Evolutionary conservation across 495 filamentous ascomycete genomes (phyloP), one percentile per base, ranked within the genome.

Genomic region (Penicillium alfredii): DNA sequence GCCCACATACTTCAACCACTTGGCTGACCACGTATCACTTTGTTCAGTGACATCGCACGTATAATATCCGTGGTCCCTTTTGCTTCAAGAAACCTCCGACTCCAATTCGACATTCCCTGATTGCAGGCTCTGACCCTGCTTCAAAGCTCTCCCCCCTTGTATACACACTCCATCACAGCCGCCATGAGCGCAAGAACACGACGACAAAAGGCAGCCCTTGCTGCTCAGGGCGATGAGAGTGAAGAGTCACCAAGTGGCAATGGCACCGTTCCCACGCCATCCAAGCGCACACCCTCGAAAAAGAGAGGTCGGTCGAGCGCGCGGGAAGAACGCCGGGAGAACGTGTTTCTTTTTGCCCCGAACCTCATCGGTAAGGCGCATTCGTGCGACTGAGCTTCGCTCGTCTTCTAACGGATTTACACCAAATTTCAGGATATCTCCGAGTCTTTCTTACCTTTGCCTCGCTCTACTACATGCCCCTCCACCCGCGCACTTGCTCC

Each of bases 281-380:
- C 55, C 10, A 48, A 40, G 37, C 48, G 44, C 27, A 41, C 52
- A 21, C 41, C 42, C 1, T 47, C 43, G 1, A 61, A 58, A 33
- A 60, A 55, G 31, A 51, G 50, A 27, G 44, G 35, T 8, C 43
- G 38, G 7, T 51, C 55, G 9, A 35, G 47, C 27, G 21, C 36
- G 10, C 44, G 47, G 15, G 51, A 60, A 18, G 66, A 73, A 29
- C 52, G 63, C 6, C 57, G 71, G 22, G 90, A 95, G 69, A 96
- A 95, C 60, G 84, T 98, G 42, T 98, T 94, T 51, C 61, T 94
- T n/a, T 96, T 96, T 65, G 80, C 77, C 47, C 92, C 92, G 4
- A 98, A 98, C 49, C 63, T 96, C 15, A 96, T 97, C 48, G 90
- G 88, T 94, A 72, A n/a, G n/a, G n/a, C n/a, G n/a, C n/a, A n/a